Base-by-base conservation (phyloP, 2,329 filamentous ascomycete genomes). In the Graphiopsis chlorocephala region DNA sequence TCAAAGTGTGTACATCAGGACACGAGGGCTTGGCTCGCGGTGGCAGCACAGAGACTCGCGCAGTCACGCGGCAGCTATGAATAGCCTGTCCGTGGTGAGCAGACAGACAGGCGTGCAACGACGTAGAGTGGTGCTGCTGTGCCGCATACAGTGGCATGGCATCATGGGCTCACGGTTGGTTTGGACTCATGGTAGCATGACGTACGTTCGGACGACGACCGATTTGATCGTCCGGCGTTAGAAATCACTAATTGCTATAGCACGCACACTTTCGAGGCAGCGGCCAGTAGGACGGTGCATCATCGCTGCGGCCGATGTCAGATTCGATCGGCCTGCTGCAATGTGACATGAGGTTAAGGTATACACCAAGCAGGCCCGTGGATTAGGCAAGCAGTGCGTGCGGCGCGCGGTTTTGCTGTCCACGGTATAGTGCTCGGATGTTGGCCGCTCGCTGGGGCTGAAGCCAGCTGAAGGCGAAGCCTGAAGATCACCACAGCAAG, bases 391-490 rank as follows among this genome's bases (percentile, higher is more conserved):
- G 60, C 60, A 62, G 47, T 45, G 31, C 23, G 55, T 58, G 42
- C 57, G 42, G 58, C 58, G 58, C 58, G 45, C 58, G 42, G 20
- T 50, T 14, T 23, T 35, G 58, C 58, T 61, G 28, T 61, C 26
- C 28, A 61, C 28, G 58, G 58, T 61, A 61, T 61, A 61, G 42
- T 61, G 26, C 28, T 48, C 48, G 48, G 55, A n/a, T 35, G 23
- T 35, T 45, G 35, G 35, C 53, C 53, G 53, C 26, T 28, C 12
- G 47, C 53, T 31, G 60, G 60, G 60, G 60, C 60, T 62, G 60
- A 62, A 31, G 59, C 45, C 56, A 62, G 60, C 60, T 62, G 60
- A 62, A 42, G 60, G n/a, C 38, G 60, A 62, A 42, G 60, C 38
- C 38, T 45, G 38, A 45, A 53, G 60, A 62, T 62, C 60, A 47